Base-by-base conservation (phyloP, 1,284 basidiomycete species). In the Irpex rosettiformis region DNA sequence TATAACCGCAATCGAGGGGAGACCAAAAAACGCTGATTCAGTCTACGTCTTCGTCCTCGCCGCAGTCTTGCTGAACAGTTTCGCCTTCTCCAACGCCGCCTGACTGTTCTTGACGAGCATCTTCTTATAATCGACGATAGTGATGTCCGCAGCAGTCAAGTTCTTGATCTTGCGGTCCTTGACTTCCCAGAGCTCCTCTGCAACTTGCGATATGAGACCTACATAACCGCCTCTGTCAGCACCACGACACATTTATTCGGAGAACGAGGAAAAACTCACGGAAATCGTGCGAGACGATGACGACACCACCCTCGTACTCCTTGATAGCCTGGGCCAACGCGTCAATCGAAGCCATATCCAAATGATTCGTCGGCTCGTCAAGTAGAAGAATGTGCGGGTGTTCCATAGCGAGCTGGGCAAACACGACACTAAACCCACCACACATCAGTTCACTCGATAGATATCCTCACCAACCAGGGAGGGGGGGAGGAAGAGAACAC, bases 131-230 rank as follows among this genome's bases (percentile, higher is more conserved):
- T 94, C 91, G 47, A 92, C 78, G 72, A 96, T 96, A 55, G 85
- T 87, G 70, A 96, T 91, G 66, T 94, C 94, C 68, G 87, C 79
- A 80, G 83, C 95, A 28, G 94, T 92, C 64, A 99, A 76, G 78
- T 98, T 98, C 74, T 86, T 85, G 73, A 99, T 96, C 73, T 93
- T 94, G 75, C 90, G 89, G 74, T 95, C 84, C 73, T 94, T 94
- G 61, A 99, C 96, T 76, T 99, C 96, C 96, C 96, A 99, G 10
- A 99, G 85, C 73, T 98, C 96, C 72, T 98, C 90, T 56, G 94
- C 95, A 51, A 97, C 94, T 77, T 97, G 95, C 56, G 90, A 91
- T 73, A 96, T 96, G 63, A 96, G 85, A 69, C 89, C 89, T 86
- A 68, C 55, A 52, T 66, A 65, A 62, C 54, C 61, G 30, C 49